Percentiles rank a stretch among this genome's conserved stretches.
Conservation (phyloP, 1,284 basidiomycete species). For the Anthracocystis panici-leucophaei region DNA sequence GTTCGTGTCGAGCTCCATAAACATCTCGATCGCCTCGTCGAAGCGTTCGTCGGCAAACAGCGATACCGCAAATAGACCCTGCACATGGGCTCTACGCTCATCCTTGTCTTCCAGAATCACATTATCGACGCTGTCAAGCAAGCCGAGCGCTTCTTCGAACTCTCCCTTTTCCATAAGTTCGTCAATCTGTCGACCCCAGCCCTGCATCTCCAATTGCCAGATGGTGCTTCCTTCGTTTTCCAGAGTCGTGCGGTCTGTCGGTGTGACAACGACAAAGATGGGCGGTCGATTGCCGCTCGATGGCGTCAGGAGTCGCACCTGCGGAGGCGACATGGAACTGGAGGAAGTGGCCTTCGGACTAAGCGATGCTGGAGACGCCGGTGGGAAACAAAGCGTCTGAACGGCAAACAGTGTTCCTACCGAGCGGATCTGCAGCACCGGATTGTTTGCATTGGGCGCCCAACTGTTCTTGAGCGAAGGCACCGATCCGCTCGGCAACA, state of each 20-base stretch:
- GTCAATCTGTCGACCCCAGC: conserved; percentile 85
- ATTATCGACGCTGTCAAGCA: conserved; percentile 80
- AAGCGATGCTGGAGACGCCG: conserved; percentile 12
- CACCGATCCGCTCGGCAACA: conserved; percentile 54
- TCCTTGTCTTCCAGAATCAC: conserved; percentile 76
- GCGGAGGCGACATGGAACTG: conserved; percentile 23
- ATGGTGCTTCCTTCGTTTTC: conserved; percentile 72
- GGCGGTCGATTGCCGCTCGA: conserved; percentile 49
- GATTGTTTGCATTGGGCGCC: conserved; percentile 39
- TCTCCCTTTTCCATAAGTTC: conserved; percentile 80
- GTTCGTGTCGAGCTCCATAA: conserved; percentile 88
- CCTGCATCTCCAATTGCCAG: conserved; percentile 80
- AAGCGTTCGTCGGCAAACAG: conserved; percentile 79
- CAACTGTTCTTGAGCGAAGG: conserved; percentile 40
- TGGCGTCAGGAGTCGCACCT: conserved; percentile 49
- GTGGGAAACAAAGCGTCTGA: conserved; percentile 58
- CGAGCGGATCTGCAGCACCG: conserved; percentile 57
- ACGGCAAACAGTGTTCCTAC: conserved; percentile 56
- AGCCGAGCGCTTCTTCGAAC: conserved; percentile 83
- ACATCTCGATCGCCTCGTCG: conserved; percentile 84
- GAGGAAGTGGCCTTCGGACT: conserved; percentile 5
- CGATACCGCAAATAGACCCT: conserved; percentile 78
- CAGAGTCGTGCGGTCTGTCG: conserved; percentile 38
- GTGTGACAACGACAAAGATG: conserved; percentile 47
- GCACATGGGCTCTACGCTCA: conserved; percentile 56